A percentile compares a stretch with the other conserved stretches of the same genome.
Conservation (phyloP, 495 filamentous ascomycete genomes). For the Trichoderma reesei region DNA sequence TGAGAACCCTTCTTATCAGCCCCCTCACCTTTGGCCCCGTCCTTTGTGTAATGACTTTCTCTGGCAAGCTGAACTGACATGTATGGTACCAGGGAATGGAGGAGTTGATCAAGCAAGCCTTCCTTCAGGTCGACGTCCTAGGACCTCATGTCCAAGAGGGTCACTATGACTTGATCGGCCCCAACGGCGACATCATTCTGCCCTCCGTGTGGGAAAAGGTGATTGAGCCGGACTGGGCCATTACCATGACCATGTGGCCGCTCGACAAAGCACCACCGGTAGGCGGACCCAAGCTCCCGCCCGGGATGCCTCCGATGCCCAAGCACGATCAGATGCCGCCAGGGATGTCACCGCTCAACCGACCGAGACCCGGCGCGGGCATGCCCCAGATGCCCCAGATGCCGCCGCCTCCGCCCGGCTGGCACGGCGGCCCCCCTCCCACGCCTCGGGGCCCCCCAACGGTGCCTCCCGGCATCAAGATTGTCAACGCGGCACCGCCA, state of each 20-base stretch:
- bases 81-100: conserved; percentile 59
- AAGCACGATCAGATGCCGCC: conserved; percentile 14
- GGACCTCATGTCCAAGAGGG: conserved; percentile 74
- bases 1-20: background rate
- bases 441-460: conserved; percentile 1
- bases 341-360: conserved; percentile 5
- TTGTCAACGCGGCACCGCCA: conserved; percentile 17
- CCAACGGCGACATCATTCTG: conserved; percentile 80
- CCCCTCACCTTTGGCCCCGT: background rate
- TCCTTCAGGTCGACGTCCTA: conserved; percentile 73
- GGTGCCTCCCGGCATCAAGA: conserved; percentile 9
- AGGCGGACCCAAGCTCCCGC: conserved; percentile 14
- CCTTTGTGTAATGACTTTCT: background rate
- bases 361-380: conserved; percentile 5
- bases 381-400: conserved; percentile 9
- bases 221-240: conserved; percentile 75
- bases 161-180: conserved; percentile 76
- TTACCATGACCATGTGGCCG: conserved; percentile 98
- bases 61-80: conserved; percentile 12
- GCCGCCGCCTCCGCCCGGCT: conserved; percentile 14
- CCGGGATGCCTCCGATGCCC: conserved; percentile 14
- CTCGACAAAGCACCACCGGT: conserved; percentile 40
- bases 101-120: conserved; percentile 77
- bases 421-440: background rate
- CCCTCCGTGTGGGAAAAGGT: conserved; percentile 81